phyloP scores from a whole-genome alignment of 129 eudicot species.

The Flaveria linearis region DNA sequence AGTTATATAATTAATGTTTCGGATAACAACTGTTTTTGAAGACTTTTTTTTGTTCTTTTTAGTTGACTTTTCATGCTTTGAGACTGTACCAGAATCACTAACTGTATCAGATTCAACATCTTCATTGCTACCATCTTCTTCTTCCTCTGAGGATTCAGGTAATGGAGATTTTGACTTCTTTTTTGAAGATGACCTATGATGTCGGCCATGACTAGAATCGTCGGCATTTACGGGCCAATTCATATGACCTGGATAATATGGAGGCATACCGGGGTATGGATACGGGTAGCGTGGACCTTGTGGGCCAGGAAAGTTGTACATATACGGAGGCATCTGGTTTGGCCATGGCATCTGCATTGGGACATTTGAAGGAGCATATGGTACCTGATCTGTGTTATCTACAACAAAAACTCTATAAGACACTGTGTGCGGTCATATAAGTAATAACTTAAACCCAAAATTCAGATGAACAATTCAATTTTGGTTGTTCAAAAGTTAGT shows the following conservation, averaged over 20 bases:
- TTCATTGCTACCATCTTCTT: constrained; percentile 50
- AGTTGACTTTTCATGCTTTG: constrained; percentile 49
- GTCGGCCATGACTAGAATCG: constrained; percentile 49
- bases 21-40: constrained; percentile 90
- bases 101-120: constrained; percentile 51
- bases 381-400: constrained; percentile 53
- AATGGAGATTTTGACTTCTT: constrained; percentile 57
- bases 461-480: background rate
- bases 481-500: background rate
- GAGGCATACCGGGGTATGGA: constrained; percentile 71
- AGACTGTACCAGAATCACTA: constrained; percentile 50
- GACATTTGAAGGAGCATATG: constrained; percentile 52
- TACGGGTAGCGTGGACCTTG: constrained; percentile 66
- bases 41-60: constrained; percentile 69
- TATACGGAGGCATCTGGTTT: constrained; percentile 77
- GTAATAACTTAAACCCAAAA: background rate
- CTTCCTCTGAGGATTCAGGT: constrained; percentile 44
- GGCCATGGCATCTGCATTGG: constrained; percentile 78
- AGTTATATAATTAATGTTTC: constrained; percentile 88
- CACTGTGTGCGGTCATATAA: constrained; percentile 7
- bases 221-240: constrained; percentile 63
- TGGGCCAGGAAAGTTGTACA: constrained; percentile 72
- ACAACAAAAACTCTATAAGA: constrained; percentile 26
- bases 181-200: constrained; percentile 57
- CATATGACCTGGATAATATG: constrained; percentile 72